These are phyloP conservation scores for Lentithecium fluviatile DNA, from an alignment of 495 filamentous ascomycete genomes.

Conservation along the genomic window DNA sequence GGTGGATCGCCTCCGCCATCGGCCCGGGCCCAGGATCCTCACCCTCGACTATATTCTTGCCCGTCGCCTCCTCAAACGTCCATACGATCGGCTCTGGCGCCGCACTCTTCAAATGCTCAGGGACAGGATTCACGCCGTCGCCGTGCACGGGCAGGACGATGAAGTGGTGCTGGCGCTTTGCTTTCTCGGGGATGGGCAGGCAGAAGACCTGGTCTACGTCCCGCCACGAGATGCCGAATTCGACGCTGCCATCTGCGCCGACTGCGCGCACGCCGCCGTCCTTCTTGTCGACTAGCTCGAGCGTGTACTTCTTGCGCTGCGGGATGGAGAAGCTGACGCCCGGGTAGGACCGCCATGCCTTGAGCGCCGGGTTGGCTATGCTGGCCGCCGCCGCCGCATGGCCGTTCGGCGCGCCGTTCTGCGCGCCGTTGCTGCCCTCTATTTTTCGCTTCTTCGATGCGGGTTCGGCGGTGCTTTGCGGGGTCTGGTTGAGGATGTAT, in stretches of 20 bases:
- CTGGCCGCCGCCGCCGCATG: constrained; percentile 3
- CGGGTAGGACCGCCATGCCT: constrained; percentile 17
- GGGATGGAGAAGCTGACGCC: constrained; percentile 53
- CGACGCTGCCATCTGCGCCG: constrained; percentile 61
- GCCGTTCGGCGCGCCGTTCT: constrained; percentile 21
- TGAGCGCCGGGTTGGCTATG: constrained; percentile 8
- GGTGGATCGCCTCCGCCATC: constrained; percentile 45
- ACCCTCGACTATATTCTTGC: constrained; percentile 34
- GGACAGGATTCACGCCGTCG: constrained; percentile 56
- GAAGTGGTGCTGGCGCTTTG: constrained; percentile 84
- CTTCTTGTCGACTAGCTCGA: constrained; percentile 59
- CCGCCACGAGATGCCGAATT: constrained; percentile 67
- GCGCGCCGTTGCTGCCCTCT: constrained; percentile 23
- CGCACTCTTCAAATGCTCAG: constrained; percentile 27
- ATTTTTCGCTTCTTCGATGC: constrained; percentile 39
- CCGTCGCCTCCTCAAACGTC: constrained; percentile 48
- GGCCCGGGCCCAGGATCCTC: constrained; percentile 31
- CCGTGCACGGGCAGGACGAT: constrained; percentile 69
- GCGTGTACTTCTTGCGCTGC: constrained; percentile 84
- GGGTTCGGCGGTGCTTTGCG: constrained; percentile 18
- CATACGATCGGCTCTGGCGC: constrained; percentile 74
- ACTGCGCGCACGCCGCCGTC: constrained; percentile 65
- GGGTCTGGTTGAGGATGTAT: constrained; percentile 30
- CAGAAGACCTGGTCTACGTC: constrained; percentile 70
- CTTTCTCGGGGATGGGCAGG: constrained; percentile 89